Evolutionary conservation across 345 rosid genomes (phyloP), one percentile per base, ranked within the genome.

Genomic region (Acer negundo): DNA sequence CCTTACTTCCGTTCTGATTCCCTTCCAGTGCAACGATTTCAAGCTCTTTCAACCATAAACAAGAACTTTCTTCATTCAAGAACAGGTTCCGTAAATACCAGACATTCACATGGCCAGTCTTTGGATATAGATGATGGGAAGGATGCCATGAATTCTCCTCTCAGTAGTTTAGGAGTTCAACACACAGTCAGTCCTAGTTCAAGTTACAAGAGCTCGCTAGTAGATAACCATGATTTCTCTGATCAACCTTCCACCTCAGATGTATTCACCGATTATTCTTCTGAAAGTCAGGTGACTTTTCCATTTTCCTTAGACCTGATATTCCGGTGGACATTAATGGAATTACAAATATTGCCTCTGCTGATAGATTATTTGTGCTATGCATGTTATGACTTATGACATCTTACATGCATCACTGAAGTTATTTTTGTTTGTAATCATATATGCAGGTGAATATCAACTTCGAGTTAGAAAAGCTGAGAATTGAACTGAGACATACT

Each of bases 381-480:
- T 66, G 16, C 20, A 40, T 8, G 69, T 38, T 66, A 40, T 66
- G 6, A 35, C 11, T 66, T 66, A 40, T 40, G 46, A 42, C 46
- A 42, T 42, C 46, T 42, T 42, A 7, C 10, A 0, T 42, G 46
- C 10, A 42, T 9, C 46, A 42, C 46, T 42, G 15, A 53, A 63
- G 19, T 61, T 22, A 59, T 35, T 67, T 59, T 66, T 71, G 11
- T 24, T 77, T 77, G 76, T 51, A 11, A 71, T 56, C 23, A 53
- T 55, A 46, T 51, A 40, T 28, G 78, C 88, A 94, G 98, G 82
- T 51, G 66, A 79, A 86, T 74, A 64, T 89, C 58, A 83, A 85
- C 80, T 90, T 85, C 75, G 99, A 95, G 90, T 75, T 95, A 74
- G 98, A 95, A 87, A 93, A 92, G 86, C 85, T 95, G 44, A 93